Evolutionary conservation across 2,329 filamentous ascomycete species (phyloP).

Genomic region (Chaetomiaceae sp.): DNA sequence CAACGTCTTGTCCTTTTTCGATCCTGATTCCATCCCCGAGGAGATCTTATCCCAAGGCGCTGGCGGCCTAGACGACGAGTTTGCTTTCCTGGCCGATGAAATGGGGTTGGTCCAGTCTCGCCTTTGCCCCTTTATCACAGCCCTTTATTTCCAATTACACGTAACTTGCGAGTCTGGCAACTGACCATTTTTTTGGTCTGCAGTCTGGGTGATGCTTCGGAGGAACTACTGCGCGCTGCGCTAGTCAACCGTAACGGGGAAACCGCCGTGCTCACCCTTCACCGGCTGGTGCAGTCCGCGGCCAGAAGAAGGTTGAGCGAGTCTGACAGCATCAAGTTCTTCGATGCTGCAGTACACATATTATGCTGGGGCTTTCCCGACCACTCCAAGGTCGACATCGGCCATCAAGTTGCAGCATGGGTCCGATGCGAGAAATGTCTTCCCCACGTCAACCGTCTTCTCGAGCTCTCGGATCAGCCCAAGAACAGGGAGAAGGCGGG

Average conservation of each 20-base stretch:
- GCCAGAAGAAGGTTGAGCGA: background rate
- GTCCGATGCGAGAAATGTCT: background rate
- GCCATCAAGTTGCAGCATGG: background rate
- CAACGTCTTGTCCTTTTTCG: background rate
- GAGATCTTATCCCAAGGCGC: constrained; percentile 1
- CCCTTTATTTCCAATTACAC: too few relatives aligned
- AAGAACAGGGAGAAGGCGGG: background rate
- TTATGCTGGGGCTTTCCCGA: background rate
- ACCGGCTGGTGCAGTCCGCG: background rate
- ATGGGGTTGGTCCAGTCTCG: background rate
- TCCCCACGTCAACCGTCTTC: background rate
- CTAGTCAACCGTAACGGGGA: background rate
- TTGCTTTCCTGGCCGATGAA: background rate
- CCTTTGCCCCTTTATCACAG: too few relatives aligned
- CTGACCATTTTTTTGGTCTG: too few relatives aligned
- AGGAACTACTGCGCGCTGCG: background rate
- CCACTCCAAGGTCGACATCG: background rate
- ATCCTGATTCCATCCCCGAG: background rate
- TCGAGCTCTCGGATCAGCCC: background rate
- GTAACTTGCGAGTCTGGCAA: too few relatives aligned
- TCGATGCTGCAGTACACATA: background rate
- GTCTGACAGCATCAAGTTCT: background rate
- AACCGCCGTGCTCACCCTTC: background rate
- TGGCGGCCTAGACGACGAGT: background rate
- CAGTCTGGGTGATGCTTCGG: background rate